A percentile compares a stretch with the other conserved stretches of the same genome.
Evolutionary conservation across 352 stramenopile genomes (phyloP).

Genomic region (Peronospora farinosa): DNA sequence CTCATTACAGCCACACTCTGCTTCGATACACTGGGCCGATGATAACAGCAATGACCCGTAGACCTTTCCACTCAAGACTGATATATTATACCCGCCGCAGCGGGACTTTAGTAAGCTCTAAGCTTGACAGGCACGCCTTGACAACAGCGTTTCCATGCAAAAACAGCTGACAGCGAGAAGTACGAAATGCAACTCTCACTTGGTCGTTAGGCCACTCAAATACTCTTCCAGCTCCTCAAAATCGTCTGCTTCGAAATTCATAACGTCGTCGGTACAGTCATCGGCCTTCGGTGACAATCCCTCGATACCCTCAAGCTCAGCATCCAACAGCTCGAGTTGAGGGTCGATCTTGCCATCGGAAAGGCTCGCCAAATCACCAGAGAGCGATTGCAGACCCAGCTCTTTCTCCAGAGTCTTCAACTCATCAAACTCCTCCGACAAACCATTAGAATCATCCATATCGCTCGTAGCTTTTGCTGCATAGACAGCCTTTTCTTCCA

Average conservation of each 20-base stretch:
- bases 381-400: conserved; percentile 61
- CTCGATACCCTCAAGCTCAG: conserved; percentile 62
- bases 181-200: conserved; percentile 15
- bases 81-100: neutral
- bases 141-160: conserved; percentile 4
- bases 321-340: conserved; percentile 65
- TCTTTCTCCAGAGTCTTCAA: conserved; percentile 82
- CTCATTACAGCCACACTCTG: too few species aligned
- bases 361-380: conserved; percentile 37
- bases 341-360: conserved; percentile 50
- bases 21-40: too few species aligned
- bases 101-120: conserved; percentile 1
- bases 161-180: conserved; percentile 4
- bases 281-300: conserved; percentile 42
- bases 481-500: conserved; percentile 41
- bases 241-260: conserved; percentile 84
- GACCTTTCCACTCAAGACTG: neutral
- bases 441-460: conserved; percentile 35
- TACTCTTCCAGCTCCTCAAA: conserved; percentile 88
- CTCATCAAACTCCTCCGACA: conserved; percentile 72
- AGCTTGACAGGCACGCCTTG: neutral
- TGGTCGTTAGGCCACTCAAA: conserved; percentile 66
- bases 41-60: too few species aligned
- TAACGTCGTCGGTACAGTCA: conserved; percentile 49
- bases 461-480: conserved; percentile 6